phyloP scores from a whole-genome alignment of 2,329 filamentous ascomycete genomes.

The Apiospora koreana region DNA sequence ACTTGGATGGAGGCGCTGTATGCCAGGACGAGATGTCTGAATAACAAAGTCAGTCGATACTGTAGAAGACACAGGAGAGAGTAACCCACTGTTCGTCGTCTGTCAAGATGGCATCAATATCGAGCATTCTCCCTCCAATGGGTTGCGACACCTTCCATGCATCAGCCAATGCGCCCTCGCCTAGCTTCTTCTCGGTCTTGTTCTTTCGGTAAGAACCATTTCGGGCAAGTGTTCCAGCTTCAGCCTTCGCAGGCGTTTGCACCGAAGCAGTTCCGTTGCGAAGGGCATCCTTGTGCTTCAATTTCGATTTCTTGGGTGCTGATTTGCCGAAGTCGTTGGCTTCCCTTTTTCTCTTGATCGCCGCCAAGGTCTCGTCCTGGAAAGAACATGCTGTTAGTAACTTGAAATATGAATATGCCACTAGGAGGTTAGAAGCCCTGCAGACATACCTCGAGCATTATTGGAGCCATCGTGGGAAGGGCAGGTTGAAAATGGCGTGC shows the following conservation, averaged over 20 bases:
- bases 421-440: no score
- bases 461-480: slow-evolving; percentile 28
- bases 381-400: neutral
- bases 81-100: slow-evolving; percentile 58
- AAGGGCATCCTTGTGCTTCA: slow-evolving; percentile 16
- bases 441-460: slow-evolving; percentile 10
- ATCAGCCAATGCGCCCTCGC: neutral
- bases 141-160: slow-evolving; percentile 63
- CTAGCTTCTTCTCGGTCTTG: slow-evolving; percentile 15
- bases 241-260: slow-evolving; percentile 15
- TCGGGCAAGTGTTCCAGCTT: neutral
- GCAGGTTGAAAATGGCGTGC: neutral
- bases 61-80: neutral
- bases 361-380: slow-evolving; percentile 33
- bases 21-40: slow-evolving; percentile 72
- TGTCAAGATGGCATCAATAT: slow-evolving; percentile 65
- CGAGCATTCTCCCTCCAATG: slow-evolving; percentile 65
- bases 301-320: slow-evolving; percentile 31
- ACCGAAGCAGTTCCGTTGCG: neutral
- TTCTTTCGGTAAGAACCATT: slow-evolving; percentile 6
- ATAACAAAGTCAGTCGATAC: slow-evolving; percentile 27
- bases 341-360: slow-evolving; percentile 51
- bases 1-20: slow-evolving; percentile 77
- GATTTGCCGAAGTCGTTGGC: slow-evolving; percentile 41
- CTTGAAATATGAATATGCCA: neutral